Conservation (phyloP, 352 stramenopile species). For the Pythium myriotylum region DNA sequence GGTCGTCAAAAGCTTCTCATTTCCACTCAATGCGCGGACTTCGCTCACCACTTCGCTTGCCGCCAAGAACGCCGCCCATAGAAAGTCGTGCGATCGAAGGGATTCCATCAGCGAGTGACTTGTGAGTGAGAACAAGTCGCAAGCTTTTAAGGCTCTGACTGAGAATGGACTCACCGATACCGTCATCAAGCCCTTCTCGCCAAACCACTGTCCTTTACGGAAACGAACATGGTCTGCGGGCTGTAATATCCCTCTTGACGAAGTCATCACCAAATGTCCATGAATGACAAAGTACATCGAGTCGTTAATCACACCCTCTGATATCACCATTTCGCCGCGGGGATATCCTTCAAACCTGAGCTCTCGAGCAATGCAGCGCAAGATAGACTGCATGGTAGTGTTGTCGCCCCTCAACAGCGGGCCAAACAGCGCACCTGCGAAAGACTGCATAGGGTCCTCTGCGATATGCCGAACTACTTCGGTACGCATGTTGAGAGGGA, state of each 20-base stretch:
- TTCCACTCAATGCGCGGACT: slow-evolving; percentile 2
- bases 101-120: slow-evolving; percentile 25
- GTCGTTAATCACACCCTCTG: slow-evolving; percentile 45
- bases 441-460: slow-evolving; percentile 35
- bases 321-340: slow-evolving; percentile 44
- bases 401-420: slow-evolving; percentile 28
- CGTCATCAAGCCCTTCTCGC: slow-evolving; percentile 44
- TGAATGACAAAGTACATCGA: slow-evolving; percentile 67
- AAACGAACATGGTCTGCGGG: slow-evolving; percentile 12
- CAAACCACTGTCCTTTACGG: slow-evolving; percentile 50
- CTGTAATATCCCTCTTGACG: background rate
- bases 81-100: slow-evolving; percentile 20
- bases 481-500: slow-evolving; percentile 46
- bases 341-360: slow-evolving; percentile 58
- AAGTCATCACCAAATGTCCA: slow-evolving; percentile 35
- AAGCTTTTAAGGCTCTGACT: slow-evolving; percentile 47
- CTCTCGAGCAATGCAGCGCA: slow-evolving; percentile 25
- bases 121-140: slow-evolving; percentile 54
- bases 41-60: slow-evolving; percentile 16
- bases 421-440: slow-evolving; percentile 36
- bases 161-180: slow-evolving; percentile 48
- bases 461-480: slow-evolving; percentile 55
- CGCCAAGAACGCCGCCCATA: slow-evolving; percentile 14
- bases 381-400: slow-evolving; percentile 15
- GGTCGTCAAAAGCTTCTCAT: background rate